Conservation (phyloP, 345 rosid species). For the Melastoma malabathricum region DNA sequence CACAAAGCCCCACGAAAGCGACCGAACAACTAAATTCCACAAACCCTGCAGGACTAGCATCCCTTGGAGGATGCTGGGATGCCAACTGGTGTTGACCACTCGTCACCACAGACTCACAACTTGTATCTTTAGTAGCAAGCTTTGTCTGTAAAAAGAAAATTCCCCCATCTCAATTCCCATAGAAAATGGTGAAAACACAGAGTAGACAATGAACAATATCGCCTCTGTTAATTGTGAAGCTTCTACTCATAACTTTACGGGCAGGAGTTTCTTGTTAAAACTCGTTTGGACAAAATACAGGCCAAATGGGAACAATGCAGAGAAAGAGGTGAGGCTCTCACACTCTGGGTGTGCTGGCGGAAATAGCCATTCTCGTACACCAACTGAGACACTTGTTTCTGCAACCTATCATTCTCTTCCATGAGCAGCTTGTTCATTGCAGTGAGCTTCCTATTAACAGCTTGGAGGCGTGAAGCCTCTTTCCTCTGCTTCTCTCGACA, state of each 20-base stretch:
- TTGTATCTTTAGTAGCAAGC: conserved; percentile 89
- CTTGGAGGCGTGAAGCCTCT: conserved; percentile 96
- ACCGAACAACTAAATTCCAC: conserved; percentile 34
- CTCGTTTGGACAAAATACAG: too few species aligned
- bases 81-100: conserved; percentile 95
- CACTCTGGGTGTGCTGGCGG: conserved; percentile 87
- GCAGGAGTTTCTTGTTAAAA: too few species aligned
- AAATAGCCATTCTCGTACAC: conserved; percentile 97
- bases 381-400: conserved; percentile 95
- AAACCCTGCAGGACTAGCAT: conserved; percentile 99
- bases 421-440: conserved; percentile 99
- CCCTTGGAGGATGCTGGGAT: conserved; percentile 96
- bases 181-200: too few species aligned
- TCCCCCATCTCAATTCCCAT: too few species aligned
- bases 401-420: conserved; percentile 99
- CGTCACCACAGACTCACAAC: conserved; percentile 98
- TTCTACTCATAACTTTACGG: too few species aligned
- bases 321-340: conserved; percentile 5
- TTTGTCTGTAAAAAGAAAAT: conserved; percentile 43
- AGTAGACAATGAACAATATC: too few species aligned
- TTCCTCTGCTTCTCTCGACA: conserved; percentile 99
- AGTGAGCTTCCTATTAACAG: conserved; percentile 85
- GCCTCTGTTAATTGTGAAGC: too few species aligned
- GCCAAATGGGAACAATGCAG: too few species aligned
- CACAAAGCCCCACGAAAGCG: conserved; percentile 15